These are phyloP conservation scores for Aspergillus aculeatinus DNA, from an alignment of 2,329 filamentous ascomycete genomes.

Conservation along the genomic window DNA sequence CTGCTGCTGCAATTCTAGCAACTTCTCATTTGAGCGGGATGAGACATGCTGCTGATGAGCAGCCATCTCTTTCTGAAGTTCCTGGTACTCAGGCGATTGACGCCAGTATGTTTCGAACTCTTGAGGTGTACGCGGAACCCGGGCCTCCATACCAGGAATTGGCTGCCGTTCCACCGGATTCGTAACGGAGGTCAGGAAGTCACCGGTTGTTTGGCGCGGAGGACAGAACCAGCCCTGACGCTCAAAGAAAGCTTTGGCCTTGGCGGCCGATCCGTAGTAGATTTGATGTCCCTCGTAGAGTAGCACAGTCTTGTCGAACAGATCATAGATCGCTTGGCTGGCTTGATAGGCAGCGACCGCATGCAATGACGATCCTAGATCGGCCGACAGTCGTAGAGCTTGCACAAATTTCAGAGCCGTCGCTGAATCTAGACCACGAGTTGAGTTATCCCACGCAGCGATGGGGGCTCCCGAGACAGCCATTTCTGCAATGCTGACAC, in stretches of 20 bases:
- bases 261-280: constrained; percentile 63
- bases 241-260: constrained; percentile 65
- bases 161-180: constrained; percentile 59
- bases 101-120: constrained; percentile 64
- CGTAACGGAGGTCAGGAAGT: constrained; percentile 68
- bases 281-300: constrained; percentile 73
- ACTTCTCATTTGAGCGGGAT: constrained; percentile 31
- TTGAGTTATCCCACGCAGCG: constrained; percentile 46
- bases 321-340: constrained; percentile 41
- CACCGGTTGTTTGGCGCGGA: constrained; percentile 63
- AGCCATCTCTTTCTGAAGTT: constrained; percentile 41
- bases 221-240: constrained; percentile 67
- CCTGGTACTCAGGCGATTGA: constrained; percentile 48
- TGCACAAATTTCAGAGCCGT: constrained; percentile 56
- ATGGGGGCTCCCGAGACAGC: constrained; percentile 45
- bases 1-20: constrained; percentile 34
- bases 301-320: constrained; percentile 69
- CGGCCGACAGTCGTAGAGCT: constrained; percentile 47
- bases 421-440: constrained; percentile 49
- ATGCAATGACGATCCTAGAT: constrained; percentile 47
- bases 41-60: constrained; percentile 30
- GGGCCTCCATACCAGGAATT: constrained; percentile 58
- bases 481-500: constrained; percentile 59
- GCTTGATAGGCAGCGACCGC: constrained; percentile 55
- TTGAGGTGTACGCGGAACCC: constrained; percentile 64